Conservation (phyloP, 352 stramenopile species). For the Elongisporangium undulatum region DNA sequence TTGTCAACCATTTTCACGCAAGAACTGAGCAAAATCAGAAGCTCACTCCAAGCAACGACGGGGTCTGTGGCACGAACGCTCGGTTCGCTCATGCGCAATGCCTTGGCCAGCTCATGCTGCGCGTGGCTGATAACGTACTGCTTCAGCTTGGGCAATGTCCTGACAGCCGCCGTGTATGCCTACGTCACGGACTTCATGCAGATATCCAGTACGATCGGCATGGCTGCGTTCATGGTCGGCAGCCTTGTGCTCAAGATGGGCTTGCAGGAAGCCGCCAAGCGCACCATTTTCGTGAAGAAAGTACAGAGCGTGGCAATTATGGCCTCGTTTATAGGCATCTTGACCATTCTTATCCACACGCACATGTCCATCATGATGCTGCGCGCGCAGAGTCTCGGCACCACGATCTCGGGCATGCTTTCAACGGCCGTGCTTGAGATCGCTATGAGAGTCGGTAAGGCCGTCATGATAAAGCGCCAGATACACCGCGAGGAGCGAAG, state of each 20-base stretch:
- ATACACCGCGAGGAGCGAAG: background rate
- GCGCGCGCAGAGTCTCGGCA: slow-evolving; percentile 11
- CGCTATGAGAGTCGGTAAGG: slow-evolving; percentile 14
- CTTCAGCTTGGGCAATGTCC: slow-evolving; percentile 1
- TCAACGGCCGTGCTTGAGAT: slow-evolving; percentile 21
- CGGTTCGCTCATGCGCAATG: slow-evolving; percentile 2
- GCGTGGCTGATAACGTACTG: background rate
- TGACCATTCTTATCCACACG: slow-evolving; percentile 33
- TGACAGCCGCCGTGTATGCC: slow-evolving; percentile 9
- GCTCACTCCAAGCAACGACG: background rate
- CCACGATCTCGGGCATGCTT: slow-evolving; percentile 15
- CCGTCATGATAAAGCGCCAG: slow-evolving; percentile 11
- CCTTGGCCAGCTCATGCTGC: background rate
- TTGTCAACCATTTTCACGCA: no score
- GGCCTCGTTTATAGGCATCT: slow-evolving; percentile 16
- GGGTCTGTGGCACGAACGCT: background rate
- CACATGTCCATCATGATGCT: slow-evolving; percentile 32
- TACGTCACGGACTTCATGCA: background rate
- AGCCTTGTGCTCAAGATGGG: slow-evolving; percentile 15
- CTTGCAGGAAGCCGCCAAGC: slow-evolving; percentile 14
- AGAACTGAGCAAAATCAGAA: background rate
- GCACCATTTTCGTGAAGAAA: slow-evolving; percentile 1
- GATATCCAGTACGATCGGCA: background rate
- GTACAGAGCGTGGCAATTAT: slow-evolving; percentile 10
- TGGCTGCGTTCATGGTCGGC: slow-evolving; percentile 2